Conservation (phyloP, 169 alveolate species). For the Eimeria maxima region DNA sequence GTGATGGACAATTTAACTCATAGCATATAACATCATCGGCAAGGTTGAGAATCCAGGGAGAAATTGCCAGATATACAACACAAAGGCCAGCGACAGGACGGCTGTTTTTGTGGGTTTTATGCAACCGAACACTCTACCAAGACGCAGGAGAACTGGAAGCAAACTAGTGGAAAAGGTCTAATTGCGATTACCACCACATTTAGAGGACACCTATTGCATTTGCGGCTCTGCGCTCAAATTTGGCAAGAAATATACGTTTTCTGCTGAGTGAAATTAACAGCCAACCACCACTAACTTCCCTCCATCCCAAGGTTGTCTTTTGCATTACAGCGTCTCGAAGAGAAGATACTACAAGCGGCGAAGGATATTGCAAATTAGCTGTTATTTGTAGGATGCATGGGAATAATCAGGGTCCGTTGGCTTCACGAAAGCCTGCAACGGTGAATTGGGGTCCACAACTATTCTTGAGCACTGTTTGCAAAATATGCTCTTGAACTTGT, state of each 20-base stretch:
- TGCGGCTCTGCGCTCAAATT: neutral
- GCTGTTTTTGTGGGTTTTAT: neutral
- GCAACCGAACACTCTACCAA: neutral
- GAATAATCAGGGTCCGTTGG: neutral
- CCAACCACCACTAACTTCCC: neutral
- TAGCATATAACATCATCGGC: too few species aligned
- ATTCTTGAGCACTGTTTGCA: neutral
- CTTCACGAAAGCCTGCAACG: neutral
- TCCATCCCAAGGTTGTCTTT: neutral
- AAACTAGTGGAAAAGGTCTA: neutral
- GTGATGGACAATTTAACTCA: neutral
- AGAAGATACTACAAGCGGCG: neutral
- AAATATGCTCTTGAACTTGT: neutral
- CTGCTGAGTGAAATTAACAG: neutral
- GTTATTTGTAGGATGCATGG: too few species aligned
- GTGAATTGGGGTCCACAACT: neutral
- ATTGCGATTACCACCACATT: neutral
- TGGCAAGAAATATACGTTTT: neutral
- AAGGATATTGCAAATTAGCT: too few species aligned
- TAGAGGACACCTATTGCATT: neutral
- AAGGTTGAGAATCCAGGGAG: neutral
- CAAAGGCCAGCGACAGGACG: neutral
- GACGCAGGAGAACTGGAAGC: neutral
- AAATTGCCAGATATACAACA: neutral
- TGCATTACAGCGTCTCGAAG: neutral